Conservation (phyloP, 208 protist species). For the Leptomonas pyrrhocoris region DNA sequence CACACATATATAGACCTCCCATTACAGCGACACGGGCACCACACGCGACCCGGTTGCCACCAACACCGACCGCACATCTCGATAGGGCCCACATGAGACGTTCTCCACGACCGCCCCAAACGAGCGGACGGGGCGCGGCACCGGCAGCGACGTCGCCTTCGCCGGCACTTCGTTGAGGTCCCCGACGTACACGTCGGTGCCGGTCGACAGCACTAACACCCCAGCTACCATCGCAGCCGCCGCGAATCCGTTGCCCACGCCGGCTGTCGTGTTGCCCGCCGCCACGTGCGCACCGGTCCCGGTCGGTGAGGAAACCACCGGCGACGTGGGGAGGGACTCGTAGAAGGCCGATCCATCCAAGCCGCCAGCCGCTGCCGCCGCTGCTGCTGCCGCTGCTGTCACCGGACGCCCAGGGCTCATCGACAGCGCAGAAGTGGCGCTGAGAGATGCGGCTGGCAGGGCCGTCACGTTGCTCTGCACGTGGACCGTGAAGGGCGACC, state of each 20-base stretch:
- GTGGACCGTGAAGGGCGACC: constrained; percentile 27
- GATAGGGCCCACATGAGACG: not conserved
- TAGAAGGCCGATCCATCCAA: not conserved
- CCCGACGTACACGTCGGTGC: constrained; percentile 44
- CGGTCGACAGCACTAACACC: constrained; percentile 22
- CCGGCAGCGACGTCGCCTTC: constrained; percentile 12
- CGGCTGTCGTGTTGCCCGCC: constrained; percentile 8
- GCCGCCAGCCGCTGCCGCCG: not conserved
- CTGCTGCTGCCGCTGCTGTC: not conserved
- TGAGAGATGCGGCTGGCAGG: constrained; percentile 8
- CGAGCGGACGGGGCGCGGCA: constrained; percentile 20
- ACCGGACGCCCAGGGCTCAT: not conserved
- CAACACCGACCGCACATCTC: constrained; percentile 21
- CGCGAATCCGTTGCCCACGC: constrained; percentile 5
- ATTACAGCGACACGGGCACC: constrained; percentile 16
- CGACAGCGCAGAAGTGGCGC: not conserved
- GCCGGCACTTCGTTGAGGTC: constrained; percentile 27
- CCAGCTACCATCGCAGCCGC: constrained; percentile 7
- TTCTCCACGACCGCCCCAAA: constrained; percentile 24
- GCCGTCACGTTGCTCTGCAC: constrained; percentile 37
- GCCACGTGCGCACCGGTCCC: constrained; percentile 15
- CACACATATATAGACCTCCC: too few species aligned
- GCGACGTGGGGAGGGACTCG: not conserved
- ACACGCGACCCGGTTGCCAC: constrained; percentile 21
- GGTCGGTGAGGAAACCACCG: not conserved